Evolutionary conservation across 305 asterid species (phyloP), one percentile per base, ranked within the genome.

Genomic region (Rubia peregrina): DNA sequence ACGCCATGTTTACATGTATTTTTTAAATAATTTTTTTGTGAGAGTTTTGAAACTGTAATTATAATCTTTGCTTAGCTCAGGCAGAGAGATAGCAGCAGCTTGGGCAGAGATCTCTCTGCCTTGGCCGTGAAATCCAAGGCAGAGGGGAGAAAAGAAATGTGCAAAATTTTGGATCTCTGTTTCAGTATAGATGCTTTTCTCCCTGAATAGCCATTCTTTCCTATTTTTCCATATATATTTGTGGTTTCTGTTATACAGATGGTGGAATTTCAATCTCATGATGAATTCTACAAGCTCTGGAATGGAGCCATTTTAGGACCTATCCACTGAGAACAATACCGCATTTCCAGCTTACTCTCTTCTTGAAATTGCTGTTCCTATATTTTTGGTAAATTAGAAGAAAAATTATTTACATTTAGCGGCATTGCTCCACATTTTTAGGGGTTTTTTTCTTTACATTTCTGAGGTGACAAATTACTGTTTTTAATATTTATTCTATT

Each of bases 41-140:
- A 0, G 16, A 60, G 30, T n/a, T 38, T 63, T 38, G 9, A 7
- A 5, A 6, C 7, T 19, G 65, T 3, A 13, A 30, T 24, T 16
- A 4, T 33, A 33, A 33, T 62, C 42, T 61, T 33, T 61, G 36
- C 42, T 21, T 46, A 22, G 49, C 40, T 63, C 12, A 60, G 67
- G n/a, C 73, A 57, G 73, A 70, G 73, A 68, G 72, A 43, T 30
- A 14, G 62, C 40, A 17, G 57, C 57, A 17, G 57, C 21, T 59
- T 60, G 60, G 73, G 68, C 76, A 74, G 81, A 73, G 77, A 69
- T 61, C 72, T 62, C 77, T 75, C 96, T 88, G 93, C 95, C 91
- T 86, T 84, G 91, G 77, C 75, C 56, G 40, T 24, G 48, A 4
- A 51, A 82, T 84, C 95, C 95, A 85, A 88, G 93, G 96, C 91